A percentile compares a stretch with the other conserved stretches of the same genome.
These are phyloP conservation scores for Phyllosticta citrichinensis DNA, from an alignment of 2,329 filamentous ascomycete genomes.

Conservation along the genomic window DNA sequence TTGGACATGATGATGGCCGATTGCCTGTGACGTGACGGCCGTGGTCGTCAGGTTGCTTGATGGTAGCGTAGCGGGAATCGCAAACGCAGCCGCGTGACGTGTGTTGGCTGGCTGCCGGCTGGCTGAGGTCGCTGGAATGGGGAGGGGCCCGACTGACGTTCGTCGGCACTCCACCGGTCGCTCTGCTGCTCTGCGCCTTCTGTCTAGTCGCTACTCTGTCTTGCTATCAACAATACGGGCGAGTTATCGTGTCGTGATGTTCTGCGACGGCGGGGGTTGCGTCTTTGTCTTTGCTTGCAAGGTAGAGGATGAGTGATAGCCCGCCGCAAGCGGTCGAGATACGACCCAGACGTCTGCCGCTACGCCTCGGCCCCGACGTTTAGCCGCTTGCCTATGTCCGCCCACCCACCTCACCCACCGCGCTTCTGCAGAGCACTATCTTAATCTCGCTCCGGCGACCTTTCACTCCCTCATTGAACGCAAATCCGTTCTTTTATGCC, in stretches of 20 bases:
- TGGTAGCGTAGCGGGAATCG: not conserved
- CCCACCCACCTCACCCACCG: not conserved
- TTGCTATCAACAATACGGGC: constrained; percentile 10
- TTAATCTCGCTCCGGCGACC: too few species aligned
- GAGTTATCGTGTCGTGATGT: constrained; percentile 1
- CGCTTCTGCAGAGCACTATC: too few species aligned
- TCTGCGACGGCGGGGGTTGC: constrained; percentile 5
- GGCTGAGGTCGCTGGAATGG: not conserved
- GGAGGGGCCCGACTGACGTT: constrained; percentile 9
- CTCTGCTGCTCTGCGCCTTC: constrained; percentile 7
- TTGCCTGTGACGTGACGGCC: constrained; percentile 12
- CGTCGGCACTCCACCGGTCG: constrained; percentile 7
- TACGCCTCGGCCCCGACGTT: not conserved
- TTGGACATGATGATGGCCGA: constrained; percentile 9
- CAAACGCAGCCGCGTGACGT: constrained; percentile 9
- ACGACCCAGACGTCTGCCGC: constrained; percentile 7
- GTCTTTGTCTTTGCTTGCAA: constrained; percentile 10
- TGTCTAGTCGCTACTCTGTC: constrained; percentile 11
- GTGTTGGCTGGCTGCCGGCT: not conserved
- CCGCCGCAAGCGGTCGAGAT: constrained; percentile 6
- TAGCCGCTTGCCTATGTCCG: not conserved
- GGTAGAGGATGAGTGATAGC: constrained; percentile 7
- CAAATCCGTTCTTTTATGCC: too few species aligned
- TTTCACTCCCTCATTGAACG: too few species aligned
- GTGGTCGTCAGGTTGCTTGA: constrained; percentile 4